Conservation (phyloP, 2,329 filamentous ascomycete genomes). For the Aspergillus pseudotamarii region DNA sequence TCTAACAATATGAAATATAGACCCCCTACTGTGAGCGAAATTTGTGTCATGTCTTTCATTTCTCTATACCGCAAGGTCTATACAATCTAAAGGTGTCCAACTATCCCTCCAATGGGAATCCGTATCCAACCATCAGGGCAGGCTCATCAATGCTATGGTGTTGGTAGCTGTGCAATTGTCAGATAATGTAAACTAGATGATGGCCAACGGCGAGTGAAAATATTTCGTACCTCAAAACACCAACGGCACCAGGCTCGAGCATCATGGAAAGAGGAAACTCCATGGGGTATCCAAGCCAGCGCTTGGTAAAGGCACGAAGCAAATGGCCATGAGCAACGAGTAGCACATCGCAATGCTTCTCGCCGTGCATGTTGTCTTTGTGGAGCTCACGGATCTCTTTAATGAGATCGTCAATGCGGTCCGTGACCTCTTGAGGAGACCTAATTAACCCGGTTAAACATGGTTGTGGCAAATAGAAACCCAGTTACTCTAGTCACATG, state of each 20-base stretch:
- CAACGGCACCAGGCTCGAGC: constrained; percentile 49
- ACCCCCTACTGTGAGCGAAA: background rate
- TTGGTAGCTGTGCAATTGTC: constrained; percentile 29
- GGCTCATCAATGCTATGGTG: constrained; percentile 45
- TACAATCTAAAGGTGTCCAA: background rate
- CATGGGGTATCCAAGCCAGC: constrained; percentile 49
- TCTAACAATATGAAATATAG: background rate
- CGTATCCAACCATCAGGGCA: constrained; percentile 47
- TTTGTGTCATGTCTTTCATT: background rate
- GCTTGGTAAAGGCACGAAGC: constrained; percentile 50
- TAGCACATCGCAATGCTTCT: constrained; percentile 41
- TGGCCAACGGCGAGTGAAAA: background rate
- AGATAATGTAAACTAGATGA: background rate
- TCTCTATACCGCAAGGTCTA: background rate
- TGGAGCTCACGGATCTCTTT: constrained; percentile 45
- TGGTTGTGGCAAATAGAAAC: background rate
- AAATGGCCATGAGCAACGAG: constrained; percentile 50
- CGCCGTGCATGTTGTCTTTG: constrained; percentile 43
- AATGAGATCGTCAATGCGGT: constrained; percentile 48
- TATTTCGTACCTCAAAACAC: constrained; percentile 41
- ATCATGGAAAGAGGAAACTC: constrained; percentile 48
- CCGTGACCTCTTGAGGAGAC: constrained; percentile 40
- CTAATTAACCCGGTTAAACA: constrained; percentile 13
- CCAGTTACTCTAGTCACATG: background rate
- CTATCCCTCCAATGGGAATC: constrained; percentile 32